A percentile compares a stretch with the other conserved stretches of the same genome.
Conservation (phyloP, 2,329 filamentous ascomycete genomes). For the Talaromyces piceae region DNA sequence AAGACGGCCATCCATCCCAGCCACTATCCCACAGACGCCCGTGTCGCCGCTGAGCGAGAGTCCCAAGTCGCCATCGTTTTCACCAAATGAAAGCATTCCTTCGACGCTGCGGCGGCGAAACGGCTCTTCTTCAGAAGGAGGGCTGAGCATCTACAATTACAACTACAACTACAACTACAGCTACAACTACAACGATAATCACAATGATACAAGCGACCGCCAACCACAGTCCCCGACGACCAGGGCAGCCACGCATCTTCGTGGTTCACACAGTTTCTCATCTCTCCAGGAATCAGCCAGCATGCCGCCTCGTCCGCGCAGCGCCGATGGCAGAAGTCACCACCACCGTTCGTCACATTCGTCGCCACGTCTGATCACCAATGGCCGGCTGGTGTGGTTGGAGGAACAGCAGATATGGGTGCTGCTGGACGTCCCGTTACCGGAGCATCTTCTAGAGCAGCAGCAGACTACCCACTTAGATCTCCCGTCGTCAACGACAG, state of each 20-base stretch:
- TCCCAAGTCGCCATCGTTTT: neutral
- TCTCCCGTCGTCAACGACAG: neutral
- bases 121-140: no score
- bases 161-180: no score
- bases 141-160: no score
- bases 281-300: slow-evolving; percentile 2
- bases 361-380: slow-evolving; percentile 7
- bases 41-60: slow-evolving; percentile 3
- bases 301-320: slow-evolving; percentile 8
- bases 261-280: slow-evolving; percentile 6
- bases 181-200: neutral
- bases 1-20: neutral
- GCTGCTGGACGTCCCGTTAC: neutral
- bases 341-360: neutral
- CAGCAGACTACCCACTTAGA: no score
- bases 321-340: no score
- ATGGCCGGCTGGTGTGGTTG: slow-evolving; percentile 22
- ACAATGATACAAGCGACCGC: neutral
- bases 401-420: slow-evolving; percentile 25
- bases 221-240: neutral
- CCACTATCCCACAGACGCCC: neutral
- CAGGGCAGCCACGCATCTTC: neutral
- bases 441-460: no score
- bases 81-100: neutral
- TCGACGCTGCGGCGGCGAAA: neutral